A percentile compares a stretch with the other conserved stretches of the same genome.
phyloP scores from a whole-genome alignment of 2,329 filamentous ascomycete genomes.

The Chaetothyriales sp. region DNA sequence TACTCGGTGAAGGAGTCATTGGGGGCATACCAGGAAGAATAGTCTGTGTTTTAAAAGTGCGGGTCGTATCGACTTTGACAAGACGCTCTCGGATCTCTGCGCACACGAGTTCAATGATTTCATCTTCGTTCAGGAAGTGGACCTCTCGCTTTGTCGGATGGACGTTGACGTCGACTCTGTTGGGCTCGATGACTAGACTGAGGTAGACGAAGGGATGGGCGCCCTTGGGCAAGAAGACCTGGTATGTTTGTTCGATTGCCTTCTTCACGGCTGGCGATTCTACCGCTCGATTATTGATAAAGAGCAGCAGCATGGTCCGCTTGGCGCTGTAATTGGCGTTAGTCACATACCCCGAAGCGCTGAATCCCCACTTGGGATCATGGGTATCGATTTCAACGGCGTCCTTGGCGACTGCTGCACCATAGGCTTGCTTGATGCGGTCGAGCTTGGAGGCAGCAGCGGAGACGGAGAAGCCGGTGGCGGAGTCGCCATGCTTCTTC shows the following conservation, averaged over 20 bases:
- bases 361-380: conserved; percentile 72
- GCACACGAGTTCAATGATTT: conserved; percentile 80
- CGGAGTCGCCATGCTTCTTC: conserved; percentile 86
- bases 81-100: conserved; percentile 63
- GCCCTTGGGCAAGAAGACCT: conserved; percentile 76
- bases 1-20: conserved; percentile 28
- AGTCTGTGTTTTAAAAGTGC: conserved; percentile 88
- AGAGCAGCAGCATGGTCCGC: conserved; percentile 71
- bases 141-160: conserved; percentile 96
- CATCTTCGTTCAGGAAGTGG: conserved; percentile 93
- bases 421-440: conserved; percentile 82
- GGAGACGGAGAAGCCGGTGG: conserved; percentile 67
- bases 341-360: conserved; percentile 64
- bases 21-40: conserved; percentile 54
- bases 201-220: conserved; percentile 91
- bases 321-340: conserved; percentile 95
- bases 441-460: conserved; percentile 59
- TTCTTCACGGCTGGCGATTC: conserved; percentile 82
- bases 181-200: conserved; percentile 81
- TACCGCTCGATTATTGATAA: conserved; percentile 92
- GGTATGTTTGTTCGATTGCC: conserved; percentile 80
- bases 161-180: conserved; percentile 89
- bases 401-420: conserved; percentile 72
- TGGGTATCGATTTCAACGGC: conserved; percentile 60
- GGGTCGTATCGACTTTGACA: conserved; percentile 78